Evolutionary conservation across 192 early-diverging fungal genomes (phyloP).

Genomic region (Umbelopsis vinacea): DNA sequence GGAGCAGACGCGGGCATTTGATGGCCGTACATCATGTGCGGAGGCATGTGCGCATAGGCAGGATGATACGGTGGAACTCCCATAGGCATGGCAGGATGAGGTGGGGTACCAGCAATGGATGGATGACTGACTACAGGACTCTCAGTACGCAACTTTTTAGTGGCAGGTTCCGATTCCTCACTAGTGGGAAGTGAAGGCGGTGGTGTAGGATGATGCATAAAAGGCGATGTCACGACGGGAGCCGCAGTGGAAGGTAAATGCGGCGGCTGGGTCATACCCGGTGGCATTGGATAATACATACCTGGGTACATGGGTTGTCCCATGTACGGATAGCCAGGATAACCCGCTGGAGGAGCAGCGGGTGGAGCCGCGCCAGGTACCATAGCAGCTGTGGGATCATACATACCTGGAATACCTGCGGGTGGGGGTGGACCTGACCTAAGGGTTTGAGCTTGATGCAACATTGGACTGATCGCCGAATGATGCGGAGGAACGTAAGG

Average conservation of each 20-base stretch:
- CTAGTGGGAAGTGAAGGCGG: not conserved
- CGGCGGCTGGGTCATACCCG: not conserved
- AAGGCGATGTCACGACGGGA: not conserved
- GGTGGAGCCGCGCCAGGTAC: not conserved
- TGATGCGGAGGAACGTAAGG: not conserved
- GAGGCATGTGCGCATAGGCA: not conserved
- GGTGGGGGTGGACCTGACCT: not conserved
- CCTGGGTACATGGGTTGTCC: slow-evolving; percentile 13
- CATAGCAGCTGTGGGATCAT: not conserved
- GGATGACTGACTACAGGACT: not conserved
- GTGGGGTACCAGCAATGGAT: not conserved
- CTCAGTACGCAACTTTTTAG: not conserved
- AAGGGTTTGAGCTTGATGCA: not conserved
- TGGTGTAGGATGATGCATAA: not conserved
- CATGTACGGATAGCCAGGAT: slow-evolving; percentile 19
- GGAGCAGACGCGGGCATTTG: not conserved
- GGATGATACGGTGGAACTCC: slow-evolving; percentile 5
- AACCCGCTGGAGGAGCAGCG: not conserved
- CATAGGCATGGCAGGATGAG: slow-evolving; percentile 6
- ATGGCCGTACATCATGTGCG: slow-evolving; percentile 12
- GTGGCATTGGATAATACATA: not conserved
- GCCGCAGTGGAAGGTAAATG: not conserved
- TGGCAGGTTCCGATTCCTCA: not conserved
- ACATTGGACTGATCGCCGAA: not conserved
- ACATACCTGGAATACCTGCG: not conserved